Evolutionary conservation across 768 basidiomycete genomes (phyloP), one percentile per base, ranked within the genome.

Genomic region (Phylloporus arenicola): DNA sequence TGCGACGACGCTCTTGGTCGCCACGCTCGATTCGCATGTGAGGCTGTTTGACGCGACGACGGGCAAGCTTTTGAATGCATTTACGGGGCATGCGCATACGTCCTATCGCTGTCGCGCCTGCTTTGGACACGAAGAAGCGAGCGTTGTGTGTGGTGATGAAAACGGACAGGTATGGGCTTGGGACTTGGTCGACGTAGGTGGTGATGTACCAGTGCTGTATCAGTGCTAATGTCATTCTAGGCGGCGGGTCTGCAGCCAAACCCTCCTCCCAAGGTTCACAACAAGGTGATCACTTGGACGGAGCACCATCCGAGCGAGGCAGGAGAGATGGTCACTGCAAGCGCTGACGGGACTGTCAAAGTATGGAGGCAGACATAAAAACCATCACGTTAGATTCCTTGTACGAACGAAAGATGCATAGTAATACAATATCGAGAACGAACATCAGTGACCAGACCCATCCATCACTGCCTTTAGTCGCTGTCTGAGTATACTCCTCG

Each of bases 281-380:
- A 83, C 35, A 92, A 88, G 64, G 78, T 88, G 25, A 83, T 96
- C 44, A 90, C 89, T 11, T 96, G 93, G 91, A 83, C 89, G 2
- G 92, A 94, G 69, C 82, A 92, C 58, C 89, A 94, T 68, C 92
- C 91, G 8, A 78, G 73, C 19, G 86, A 92, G 48, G 75, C 80
- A 6, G 81, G 81, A 16, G 92, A 96, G 66, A 79, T 96, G 79
- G 69, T 93, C 39, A 94, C 92, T 3, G 84, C 92, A 1, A 90
- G 92, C 60, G 86, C 88, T 17, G 94, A 97, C 64, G 93, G 94
- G 16, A 86, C 84, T 8, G 86, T 87, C 50, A 95, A 93, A 67
- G 82, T 97, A 14, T 97, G 94, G 94, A 74, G 78, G 57, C 70
- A 79, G 55, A 70, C 78, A 34, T 64, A 27, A 61, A 24, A 27